Percentiles rank a stretch among this genome's conserved stretches.
phyloP scores from a whole-genome alignment of 129 eudicot genomes.

The Erigeron canadensis region DNA sequence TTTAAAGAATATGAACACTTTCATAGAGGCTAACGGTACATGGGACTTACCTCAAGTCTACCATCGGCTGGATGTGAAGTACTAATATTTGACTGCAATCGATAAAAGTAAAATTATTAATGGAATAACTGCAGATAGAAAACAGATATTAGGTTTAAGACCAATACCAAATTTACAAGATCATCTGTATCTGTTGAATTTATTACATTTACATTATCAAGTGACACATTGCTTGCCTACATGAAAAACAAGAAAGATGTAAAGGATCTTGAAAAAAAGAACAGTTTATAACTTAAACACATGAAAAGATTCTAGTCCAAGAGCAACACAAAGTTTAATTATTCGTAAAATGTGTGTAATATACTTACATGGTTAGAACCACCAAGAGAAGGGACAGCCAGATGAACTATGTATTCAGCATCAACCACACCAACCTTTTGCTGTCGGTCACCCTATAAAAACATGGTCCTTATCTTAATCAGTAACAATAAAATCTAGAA shows the following conservation, averaged over 20 bases:
- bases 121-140: neutral
- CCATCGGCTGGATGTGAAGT: constrained; percentile 24
- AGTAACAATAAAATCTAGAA: neutral
- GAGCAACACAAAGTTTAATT: too few species aligned
- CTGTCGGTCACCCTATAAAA: constrained; percentile 73
- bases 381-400: constrained; percentile 85
- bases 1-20: neutral
- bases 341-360: neutral
- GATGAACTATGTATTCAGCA: constrained; percentile 67
- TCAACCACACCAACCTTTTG: constrained; percentile 87
- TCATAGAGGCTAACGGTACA: neutral
- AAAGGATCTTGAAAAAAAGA: constrained; percentile 14
- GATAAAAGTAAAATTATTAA: neutral
- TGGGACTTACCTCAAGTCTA: constrained; percentile 57
- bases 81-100: constrained; percentile 50
- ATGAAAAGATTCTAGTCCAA: too few species aligned
- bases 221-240: constrained; percentile 36
- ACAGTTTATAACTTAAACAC: neutral
- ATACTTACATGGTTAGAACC: constrained; percentile 46
- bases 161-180: constrained; percentile 41
- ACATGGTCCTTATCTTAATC: neutral
- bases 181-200: constrained; percentile 29
- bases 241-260: neutral
- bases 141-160: neutral
- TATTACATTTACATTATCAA: constrained; percentile 25